Evolutionary conservation across 2,329 filamentous ascomycete genomes (phyloP), one percentile per base, ranked within the genome.

Genomic region (Curvularia eragrostidis): DNA sequence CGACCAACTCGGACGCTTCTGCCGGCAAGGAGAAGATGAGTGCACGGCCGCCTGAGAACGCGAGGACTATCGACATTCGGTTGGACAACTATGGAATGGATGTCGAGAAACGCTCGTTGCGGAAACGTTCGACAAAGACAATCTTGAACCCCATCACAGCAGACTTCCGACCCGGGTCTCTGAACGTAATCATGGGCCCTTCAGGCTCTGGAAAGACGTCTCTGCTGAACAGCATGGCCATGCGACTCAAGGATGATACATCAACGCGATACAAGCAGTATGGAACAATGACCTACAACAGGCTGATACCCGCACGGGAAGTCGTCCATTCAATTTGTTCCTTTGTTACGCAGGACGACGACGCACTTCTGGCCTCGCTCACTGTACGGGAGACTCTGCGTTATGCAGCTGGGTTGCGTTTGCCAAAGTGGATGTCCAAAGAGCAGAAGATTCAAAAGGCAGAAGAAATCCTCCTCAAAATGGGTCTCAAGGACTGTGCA

Each of bases 141-240:
- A 92, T 93, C 10, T 77, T 93, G 13, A 83, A 88, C 53, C 88
- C 89, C 0, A 82, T 93, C 12, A 87, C 83, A 1, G 80, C 89
- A 0, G 85, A 84, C 0, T 93, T 93, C 63, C 82, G 85, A 46
- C 84, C 90, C 0, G 89, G 89, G 0, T 80, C 84, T 13, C 71
- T 93, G 13, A 93, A 93, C 61, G 83, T 92, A 23, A 90, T 93
- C 62, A 92, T 93, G 89, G 90, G 90, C 0, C 90, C 90, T 0
- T 91, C 89, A 0, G 90, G 90, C 0, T 89, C 86, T 44, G 90
- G 90, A 1, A 93, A 93, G 73, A 92, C 89, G 0, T 90, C 88
- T 0, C 79, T 92, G 0, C 80, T 93, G 10, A 92, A 91, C 68
- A 83, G 87, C 1, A 89, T 93, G 84, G 89, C 90, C 1, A 78